Base-by-base conservation (phyloP, 164 flowering plant genomes). In the Hamamelis virginiana region DNA sequence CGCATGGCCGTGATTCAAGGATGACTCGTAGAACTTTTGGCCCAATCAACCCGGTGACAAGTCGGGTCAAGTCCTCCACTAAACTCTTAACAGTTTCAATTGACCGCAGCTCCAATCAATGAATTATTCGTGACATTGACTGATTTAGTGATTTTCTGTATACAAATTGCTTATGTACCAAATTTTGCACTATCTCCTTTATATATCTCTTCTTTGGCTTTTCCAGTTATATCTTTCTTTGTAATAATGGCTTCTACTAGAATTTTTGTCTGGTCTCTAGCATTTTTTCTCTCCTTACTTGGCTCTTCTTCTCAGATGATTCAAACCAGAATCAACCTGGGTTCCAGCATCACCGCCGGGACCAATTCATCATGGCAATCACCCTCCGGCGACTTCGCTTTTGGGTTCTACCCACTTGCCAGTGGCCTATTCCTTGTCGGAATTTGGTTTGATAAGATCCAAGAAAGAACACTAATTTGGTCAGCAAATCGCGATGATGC, bases 381-480 rank as follows among this genome's bases (percentile, higher is more conserved):
- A 2, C 70, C 79, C 3, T 67, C 67, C 1, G 79, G 79, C 9
- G 75, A 80, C 16, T 77, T 77, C 53, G 77, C 77, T 18, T 77
- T 80, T 13, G 83, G 83, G 8, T 80, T 80, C 75, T 78, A 75
- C 44, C 45, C 16, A 19, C 21, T 77, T 52, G 5, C 21, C 18
- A 18, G 9, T 4, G 73, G 64, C 23, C 60, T 21, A n/a, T 72
- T 64, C 59, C 76, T 77, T 23, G 68, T 70, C 15, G 83, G 78
- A 8, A 75, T 80, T 59, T 77, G 83, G 80, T 80, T 72, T 55
- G 68, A 72, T 16, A 74, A 75, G 48, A 77, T 77, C 69, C 63
- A 70, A 13, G 61, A 64, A 0, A 75, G 44, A 48, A 75, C 80
- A 13, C 69, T 80, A 0, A 70, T 75, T 27, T 80, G 83, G 83